Conservation (phyloP, 495 filamentous ascomycete genomes). For the Daldinia grandis region DNA sequence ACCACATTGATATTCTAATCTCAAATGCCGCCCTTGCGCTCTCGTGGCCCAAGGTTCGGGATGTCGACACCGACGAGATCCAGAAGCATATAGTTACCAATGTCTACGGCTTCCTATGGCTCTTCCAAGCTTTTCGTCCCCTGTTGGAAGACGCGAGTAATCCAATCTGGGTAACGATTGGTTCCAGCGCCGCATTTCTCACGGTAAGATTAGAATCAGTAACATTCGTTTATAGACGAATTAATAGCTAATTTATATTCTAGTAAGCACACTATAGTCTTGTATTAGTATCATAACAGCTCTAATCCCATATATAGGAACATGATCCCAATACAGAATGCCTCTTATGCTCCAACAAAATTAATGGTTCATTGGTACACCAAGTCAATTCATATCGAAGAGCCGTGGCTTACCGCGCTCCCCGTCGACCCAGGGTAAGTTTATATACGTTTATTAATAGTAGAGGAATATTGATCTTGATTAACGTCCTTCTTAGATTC, state of each 20-base stretch:
- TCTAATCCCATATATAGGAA: conserved; percentile 5
- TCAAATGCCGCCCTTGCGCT: conserved; percentile 21
- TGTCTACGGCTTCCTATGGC: conserved; percentile 27
- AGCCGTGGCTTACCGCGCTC: conserved; percentile 49
- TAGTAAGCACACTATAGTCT: not conserved
- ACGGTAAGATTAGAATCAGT: conserved; percentile 20
- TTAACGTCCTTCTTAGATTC: conserved; percentile 41
- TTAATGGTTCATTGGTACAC: conserved; percentile 50
- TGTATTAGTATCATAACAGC: conserved; percentile 1
- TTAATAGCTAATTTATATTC: not conserved
- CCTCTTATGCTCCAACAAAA: conserved; percentile 55
- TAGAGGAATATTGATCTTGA: not conserved
- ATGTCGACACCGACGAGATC: conserved; percentile 17
- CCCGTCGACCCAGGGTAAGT: conserved; percentile 42
- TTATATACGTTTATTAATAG: not conserved
- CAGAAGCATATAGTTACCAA: conserved; percentile 22
- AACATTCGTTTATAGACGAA: not conserved
- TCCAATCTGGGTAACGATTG: conserved; percentile 49
- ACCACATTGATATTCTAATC: conserved; percentile 24
- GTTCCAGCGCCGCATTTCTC: conserved; percentile 40
- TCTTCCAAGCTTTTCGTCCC: conserved; percentile 34
- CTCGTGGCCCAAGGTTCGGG: not conserved
- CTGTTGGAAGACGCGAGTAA: conserved; percentile 32
- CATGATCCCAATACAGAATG: conserved; percentile 43
- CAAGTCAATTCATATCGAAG: conserved; percentile 48